Conservation (phyloP, 305 asterid species). For the Solanum hybrid region DNA sequence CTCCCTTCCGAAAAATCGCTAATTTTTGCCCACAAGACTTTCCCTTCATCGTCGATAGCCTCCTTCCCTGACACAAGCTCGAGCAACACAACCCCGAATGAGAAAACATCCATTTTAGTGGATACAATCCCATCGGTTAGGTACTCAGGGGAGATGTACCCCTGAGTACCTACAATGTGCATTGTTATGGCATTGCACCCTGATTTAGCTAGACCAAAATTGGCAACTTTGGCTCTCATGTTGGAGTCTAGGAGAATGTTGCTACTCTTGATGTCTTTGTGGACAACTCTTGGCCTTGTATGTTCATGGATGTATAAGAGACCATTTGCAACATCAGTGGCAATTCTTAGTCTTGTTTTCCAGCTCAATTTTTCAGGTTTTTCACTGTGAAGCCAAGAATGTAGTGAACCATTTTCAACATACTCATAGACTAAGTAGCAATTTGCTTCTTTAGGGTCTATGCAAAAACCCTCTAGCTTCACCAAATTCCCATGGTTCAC, state of each 20-base stretch:
- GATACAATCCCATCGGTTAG: constrained; percentile 68
- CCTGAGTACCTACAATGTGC: constrained; percentile 94
- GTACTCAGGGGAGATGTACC: constrained; percentile 82
- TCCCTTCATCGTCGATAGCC: constrained; percentile 49
- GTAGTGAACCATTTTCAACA: constrained; percentile 70
- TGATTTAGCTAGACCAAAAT: constrained; percentile 78
- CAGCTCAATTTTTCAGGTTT: constrained; percentile 40
- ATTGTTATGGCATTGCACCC: constrained; percentile 89
- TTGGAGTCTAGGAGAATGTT: constrained; percentile 73
- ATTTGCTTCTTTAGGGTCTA: constrained; percentile 67
- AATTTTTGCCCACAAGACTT: constrained; percentile 42
- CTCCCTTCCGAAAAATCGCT: constrained; percentile 36
- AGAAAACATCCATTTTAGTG: constrained; percentile 71
- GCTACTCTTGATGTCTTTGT: constrained; percentile 87
- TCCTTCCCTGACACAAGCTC: constrained; percentile 67
- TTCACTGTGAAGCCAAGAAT: constrained; percentile 60
- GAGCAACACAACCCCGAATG: constrained; percentile 85
- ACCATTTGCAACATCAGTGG: constrained; percentile 79
- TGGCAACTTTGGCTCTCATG: constrained; percentile 85
- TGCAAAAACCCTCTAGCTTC: constrained; percentile 87
- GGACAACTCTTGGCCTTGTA: constrained; percentile 85
- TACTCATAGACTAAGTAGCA: constrained; percentile 82
- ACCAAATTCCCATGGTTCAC: constrained; percentile 96
- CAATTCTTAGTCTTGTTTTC: constrained; percentile 64
- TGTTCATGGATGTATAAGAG: constrained; percentile 94